Evolutionary conservation across 768 basidiomycete genomes (phyloP), one percentile per base, ranked within the genome.

Genomic region (Kwoniella mangroviensis): DNA sequence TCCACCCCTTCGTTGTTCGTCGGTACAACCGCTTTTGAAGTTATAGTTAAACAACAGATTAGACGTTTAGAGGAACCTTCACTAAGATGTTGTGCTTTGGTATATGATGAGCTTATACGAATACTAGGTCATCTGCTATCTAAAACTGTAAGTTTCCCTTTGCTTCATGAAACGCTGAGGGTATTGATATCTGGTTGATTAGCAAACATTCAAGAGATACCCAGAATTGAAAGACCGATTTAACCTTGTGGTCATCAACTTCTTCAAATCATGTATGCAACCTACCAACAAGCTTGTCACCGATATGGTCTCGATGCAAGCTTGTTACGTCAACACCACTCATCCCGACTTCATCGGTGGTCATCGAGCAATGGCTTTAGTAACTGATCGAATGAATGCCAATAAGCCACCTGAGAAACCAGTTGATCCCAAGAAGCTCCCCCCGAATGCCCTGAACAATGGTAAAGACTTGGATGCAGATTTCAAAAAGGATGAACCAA

Each of bases 31-130:
- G 97, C 96, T 7, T 99, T 99, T 78, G 97, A 99, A 79, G 93
- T 95, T 70, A 98, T 99, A 75, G 93, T 98, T 76, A 99, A 98
- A 86, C 93, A 98, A 82, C 97, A 99, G 84, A 99, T 99, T 84
- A 92, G 94, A 84, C 89, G 97, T 52, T 85, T 99, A 63, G 97
- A 98, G 81, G 97, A 98, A 7, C 97, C 97, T 13, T 86, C 88
- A 73, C 84, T 98, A 75, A 95, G 95, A 81, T 98, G 97, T 79
- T 96, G 94, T 79, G 90, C 94, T 73, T 86, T 98, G 69, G 92
- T 99, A 3, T 98, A 98, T 73, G 97, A 98, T 77, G 97, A 98
- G 81, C 88, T 99, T 51, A 97, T 98, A 80, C 90, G 97, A 58
- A 99, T 99, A 71, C 88, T 99, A 53, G 90, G 91, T 19, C 94